Percentiles rank a stretch among this genome's conserved stretches.
phyloP scores from a whole-genome alignment of 352 stramenopile genomes.

The Aphanomyces euteiches region DNA sequence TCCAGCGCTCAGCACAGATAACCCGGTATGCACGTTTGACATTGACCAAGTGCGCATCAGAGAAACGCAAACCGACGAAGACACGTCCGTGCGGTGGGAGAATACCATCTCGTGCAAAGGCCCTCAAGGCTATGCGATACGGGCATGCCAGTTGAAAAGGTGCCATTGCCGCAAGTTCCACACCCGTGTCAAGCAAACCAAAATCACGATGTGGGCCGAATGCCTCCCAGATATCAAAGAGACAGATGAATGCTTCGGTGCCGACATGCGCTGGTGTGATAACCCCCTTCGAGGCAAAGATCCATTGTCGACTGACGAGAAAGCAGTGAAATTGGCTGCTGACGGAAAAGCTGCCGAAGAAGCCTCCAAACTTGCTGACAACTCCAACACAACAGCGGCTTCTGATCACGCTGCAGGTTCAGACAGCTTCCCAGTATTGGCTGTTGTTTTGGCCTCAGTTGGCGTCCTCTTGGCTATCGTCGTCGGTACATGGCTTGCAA shows the following conservation, averaged over 20 bases:
- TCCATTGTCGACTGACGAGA: background rate
- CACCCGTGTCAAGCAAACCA: background rate
- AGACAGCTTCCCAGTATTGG: slow-evolving; percentile 8
- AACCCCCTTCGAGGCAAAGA: slow-evolving; percentile 16
- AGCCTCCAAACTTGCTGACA: background rate
- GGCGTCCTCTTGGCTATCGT: slow-evolving; percentile 2
- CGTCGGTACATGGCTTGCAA: background rate
- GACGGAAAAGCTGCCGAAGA: background rate
- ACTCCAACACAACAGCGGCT: too few relatives aligned
- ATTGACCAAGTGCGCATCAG: slow-evolving; percentile 18
- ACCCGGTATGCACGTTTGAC: slow-evolving; percentile 20
- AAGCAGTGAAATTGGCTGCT: background rate
- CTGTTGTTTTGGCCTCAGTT: background rate
- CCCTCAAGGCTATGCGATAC: slow-evolving; percentile 21
- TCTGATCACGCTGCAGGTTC: background rate
- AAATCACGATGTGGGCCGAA: slow-evolving; percentile 16
- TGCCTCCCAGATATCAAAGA: slow-evolving; percentile 11
- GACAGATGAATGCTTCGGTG: slow-evolving; percentile 5
- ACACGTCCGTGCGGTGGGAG: background rate
- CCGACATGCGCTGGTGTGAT: slow-evolving; percentile 11
- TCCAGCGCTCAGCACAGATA: slow-evolving; percentile 13
- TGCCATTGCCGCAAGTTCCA: slow-evolving; percentile 28
- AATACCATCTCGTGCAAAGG: too few relatives aligned
- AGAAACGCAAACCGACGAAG: background rate
- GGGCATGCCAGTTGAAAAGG: slow-evolving; percentile 7